Conservation (phyloP, 2,329 filamentous ascomycete genomes). For the Monosporascus sp. region DNA sequence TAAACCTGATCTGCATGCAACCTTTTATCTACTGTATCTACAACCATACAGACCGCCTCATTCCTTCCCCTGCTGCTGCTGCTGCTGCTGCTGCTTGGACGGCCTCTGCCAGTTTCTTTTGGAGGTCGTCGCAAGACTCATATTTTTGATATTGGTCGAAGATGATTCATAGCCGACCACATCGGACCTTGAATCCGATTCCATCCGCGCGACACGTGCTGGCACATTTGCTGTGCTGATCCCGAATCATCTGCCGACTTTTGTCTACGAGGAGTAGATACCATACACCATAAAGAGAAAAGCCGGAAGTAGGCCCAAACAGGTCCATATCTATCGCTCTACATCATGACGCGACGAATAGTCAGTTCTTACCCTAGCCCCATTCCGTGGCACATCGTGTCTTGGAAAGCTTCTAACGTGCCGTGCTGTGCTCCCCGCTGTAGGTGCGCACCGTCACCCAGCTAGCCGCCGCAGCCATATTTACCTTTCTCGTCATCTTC, state of each 20-base stretch:
- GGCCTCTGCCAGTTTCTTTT: background rate
- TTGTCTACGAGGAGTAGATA: constrained; percentile 5
- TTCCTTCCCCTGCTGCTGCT: background rate
- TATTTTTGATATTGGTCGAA: constrained; percentile 12
- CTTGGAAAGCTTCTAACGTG: background rate
- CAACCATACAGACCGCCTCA: background rate
- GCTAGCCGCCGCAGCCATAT: constrained; percentile 59
- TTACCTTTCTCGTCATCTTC: constrained; percentile 68
- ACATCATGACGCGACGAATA: constrained; percentile 30
- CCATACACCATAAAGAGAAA: too few relatives aligned
- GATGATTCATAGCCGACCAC: constrained; percentile 22
- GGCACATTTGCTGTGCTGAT: constrained; percentile 16
- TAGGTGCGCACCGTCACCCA: constrained; percentile 69
- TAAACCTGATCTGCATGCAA: background rate
- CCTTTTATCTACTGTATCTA: background rate
- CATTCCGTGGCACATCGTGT: background rate
- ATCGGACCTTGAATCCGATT: constrained; percentile 1
- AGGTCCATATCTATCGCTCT: background rate
- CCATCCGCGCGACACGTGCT: constrained; percentile 6
- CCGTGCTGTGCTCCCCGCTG: constrained; percentile 7
- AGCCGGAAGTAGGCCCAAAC: too few relatives aligned
- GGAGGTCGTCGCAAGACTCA: background rate
- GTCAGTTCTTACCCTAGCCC: constrained; percentile 14
- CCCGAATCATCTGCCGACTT: constrained; percentile 12
- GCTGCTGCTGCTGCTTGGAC: background rate